Percentiles rank a stretch among this genome's conserved stretches.
Evolutionary conservation across 805 yeast genomes (phyloP).

Genomic region (Suhomyces tanzawaensis): DNA sequence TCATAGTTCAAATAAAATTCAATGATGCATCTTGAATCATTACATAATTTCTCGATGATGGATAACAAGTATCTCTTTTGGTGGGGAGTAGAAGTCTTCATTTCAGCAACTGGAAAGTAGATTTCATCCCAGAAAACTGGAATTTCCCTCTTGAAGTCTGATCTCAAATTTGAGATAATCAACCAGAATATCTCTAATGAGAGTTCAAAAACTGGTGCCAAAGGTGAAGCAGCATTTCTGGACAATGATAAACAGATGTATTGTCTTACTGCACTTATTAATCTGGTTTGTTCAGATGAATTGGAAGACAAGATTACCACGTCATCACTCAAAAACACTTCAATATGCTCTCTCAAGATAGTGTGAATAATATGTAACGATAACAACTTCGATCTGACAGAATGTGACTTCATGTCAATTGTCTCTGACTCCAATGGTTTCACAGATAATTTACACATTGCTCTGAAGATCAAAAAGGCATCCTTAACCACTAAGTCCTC

Average conservation of each 20-base stretch:
- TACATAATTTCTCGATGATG: constrained; percentile 76
- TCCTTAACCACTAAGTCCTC: constrained; percentile 78
- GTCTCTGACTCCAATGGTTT: constrained; percentile 76
- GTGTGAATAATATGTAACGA: constrained; percentile 87
- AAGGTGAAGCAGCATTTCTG: constrained; percentile 87
- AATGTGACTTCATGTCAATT: constrained; percentile 84
- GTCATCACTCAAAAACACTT: constrained; percentile 64
- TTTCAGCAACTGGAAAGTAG: constrained; percentile 89
- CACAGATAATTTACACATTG: constrained; percentile 90
- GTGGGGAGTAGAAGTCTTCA: constrained; percentile 87
- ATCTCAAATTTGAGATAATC: constrained; percentile 74
- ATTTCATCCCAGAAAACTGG: constrained; percentile 92
- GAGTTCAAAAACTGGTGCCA: constrained; percentile 88
- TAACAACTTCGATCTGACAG: constrained; percentile 85
- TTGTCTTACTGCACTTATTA: constrained; percentile 79
- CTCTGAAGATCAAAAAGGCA: constrained; percentile 88
- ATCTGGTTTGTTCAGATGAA: constrained; percentile 52
- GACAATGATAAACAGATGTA: constrained; percentile 80
- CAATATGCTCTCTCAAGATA: constrained; percentile 80
- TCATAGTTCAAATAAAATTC: constrained; percentile 95
- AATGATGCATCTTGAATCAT: constrained; percentile 85
- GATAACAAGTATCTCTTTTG: constrained; percentile 86
- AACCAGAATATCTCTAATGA: constrained; percentile 93
- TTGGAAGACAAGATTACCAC: constrained; percentile 51
- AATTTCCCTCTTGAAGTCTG: constrained; percentile 87